Percentiles rank a stretch among this genome's conserved stretches.
Evolutionary conservation across 1,284 basidiomycete species (phyloP).

Genomic region (Salmacisia buchloeana): DNA sequence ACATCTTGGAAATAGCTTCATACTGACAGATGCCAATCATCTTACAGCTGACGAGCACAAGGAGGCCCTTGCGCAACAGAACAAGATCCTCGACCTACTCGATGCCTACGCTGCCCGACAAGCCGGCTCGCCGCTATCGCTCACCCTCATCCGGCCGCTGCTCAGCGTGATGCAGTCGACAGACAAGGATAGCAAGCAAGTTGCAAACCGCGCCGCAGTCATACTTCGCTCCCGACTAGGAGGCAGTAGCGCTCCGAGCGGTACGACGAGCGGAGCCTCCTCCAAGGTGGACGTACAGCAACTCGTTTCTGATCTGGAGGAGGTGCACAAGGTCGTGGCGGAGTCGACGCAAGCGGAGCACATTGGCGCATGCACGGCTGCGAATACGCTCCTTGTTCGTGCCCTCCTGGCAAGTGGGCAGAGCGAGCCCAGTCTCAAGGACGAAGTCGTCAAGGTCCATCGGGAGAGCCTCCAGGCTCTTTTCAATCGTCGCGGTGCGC

Average conservation of each 20-base stretch:
- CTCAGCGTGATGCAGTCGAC: constrained; percentile 59
- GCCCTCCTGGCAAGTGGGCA: constrained; percentile 34
- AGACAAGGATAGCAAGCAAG: constrained; percentile 63
- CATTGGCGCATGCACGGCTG: constrained; percentile 59
- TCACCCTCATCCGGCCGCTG: constrained; percentile 69
- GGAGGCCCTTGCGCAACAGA: constrained; percentile 72
- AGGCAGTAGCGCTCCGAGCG: constrained; percentile 37
- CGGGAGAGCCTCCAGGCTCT: constrained; percentile 70
- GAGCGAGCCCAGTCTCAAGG: constrained; percentile 20
- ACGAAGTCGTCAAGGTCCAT: constrained; percentile 60
- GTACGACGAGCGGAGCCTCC: not conserved
- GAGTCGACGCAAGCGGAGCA: not conserved
- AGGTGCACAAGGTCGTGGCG: constrained; percentile 68
- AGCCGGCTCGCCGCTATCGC: constrained; percentile 59
- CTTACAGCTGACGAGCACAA: constrained; percentile 6
- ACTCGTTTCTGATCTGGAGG: constrained; percentile 58
- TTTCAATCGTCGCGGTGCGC: constrained; percentile 71
- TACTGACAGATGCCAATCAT: constrained; percentile 42
- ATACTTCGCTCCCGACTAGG: constrained; percentile 63
- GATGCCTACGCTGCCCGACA: constrained; percentile 76
- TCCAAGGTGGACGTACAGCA: constrained; percentile 42
- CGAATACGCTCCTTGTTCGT: constrained; percentile 61
- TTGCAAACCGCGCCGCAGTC: constrained; percentile 75
- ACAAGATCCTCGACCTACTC: constrained; percentile 83
- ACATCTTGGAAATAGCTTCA: constrained; percentile 12